These are phyloP conservation scores for Aspergillus heteromorphus DNA, from an alignment of 495 filamentous ascomycete genomes.

Conservation along the genomic window DNA sequence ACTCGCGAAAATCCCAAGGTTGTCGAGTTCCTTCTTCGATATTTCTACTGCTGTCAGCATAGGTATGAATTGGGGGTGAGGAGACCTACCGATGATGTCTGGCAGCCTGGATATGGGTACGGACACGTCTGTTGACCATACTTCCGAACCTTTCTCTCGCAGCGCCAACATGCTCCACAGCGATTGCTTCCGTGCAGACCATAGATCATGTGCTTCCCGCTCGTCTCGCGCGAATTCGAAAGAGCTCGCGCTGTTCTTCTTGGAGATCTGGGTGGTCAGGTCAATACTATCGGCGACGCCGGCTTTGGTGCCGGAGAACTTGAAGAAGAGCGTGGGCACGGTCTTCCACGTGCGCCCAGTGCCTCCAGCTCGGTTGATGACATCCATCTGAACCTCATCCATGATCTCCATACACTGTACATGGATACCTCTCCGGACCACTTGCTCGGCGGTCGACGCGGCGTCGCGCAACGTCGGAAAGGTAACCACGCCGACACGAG, in stretches of 20 bases:
- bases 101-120: slow-evolving; percentile 82
- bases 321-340: slow-evolving; percentile 89
- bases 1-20: slow-evolving; percentile 76
- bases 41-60: slow-evolving; percentile 48
- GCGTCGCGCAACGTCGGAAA: slow-evolving; percentile 76
- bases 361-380: slow-evolving; percentile 75
- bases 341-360: slow-evolving; percentile 70
- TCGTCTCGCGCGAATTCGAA: slow-evolving; percentile 76
- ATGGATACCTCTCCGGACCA: slow-evolving; percentile 75
- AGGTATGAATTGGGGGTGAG: not conserved
- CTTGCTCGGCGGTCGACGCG: slow-evolving; percentile 70
- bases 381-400: slow-evolving; percentile 91
- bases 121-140: slow-evolving; percentile 81
- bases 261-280: slow-evolving; percentile 63
- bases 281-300: slow-evolving; percentile 80
- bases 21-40: slow-evolving; percentile 84
- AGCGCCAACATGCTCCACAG: slow-evolving; percentile 59
- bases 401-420: slow-evolving; percentile 88
- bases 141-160: slow-evolving; percentile 53
- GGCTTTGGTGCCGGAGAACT: slow-evolving; percentile 72
- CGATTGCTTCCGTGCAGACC: slow-evolving; percentile 83
- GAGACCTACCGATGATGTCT: slow-evolving; percentile 67
- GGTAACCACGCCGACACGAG: slow-evolving; percentile 76
- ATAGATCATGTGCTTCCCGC: slow-evolving; percentile 69
- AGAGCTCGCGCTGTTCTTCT: slow-evolving; percentile 51